phyloP scores from a whole-genome alignment of 2,329 filamentous ascomycete genomes.

The Ophiobolus disseminans region DNA sequence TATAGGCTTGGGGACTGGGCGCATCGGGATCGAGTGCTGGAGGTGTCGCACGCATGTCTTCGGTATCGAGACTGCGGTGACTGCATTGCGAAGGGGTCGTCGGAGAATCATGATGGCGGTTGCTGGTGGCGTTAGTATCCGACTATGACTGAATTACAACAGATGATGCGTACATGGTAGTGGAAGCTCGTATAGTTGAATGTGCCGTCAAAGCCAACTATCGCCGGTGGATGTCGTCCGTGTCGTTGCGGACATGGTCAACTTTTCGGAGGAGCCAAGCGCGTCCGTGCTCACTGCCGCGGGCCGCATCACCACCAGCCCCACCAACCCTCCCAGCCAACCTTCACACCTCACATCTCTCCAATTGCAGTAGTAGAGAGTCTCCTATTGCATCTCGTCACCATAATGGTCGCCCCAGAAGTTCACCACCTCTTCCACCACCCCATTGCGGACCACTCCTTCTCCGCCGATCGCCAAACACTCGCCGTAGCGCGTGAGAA shows the following conservation, averaged over 20 bases:
- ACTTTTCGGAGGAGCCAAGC: constrained; percentile 46
- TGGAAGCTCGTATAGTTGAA: neutral
- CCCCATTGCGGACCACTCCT: constrained; percentile 96
- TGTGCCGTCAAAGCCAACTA: neutral
- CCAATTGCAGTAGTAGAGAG: constrained; percentile 80
- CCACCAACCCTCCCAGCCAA: constrained; percentile 17
- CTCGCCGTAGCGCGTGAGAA: constrained; percentile 92
- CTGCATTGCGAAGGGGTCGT: constrained; percentile 40
- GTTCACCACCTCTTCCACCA: constrained; percentile 97
- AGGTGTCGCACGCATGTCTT: constrained; percentile 44
- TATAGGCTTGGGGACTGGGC: constrained; percentile 71
- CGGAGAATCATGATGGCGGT: constrained; percentile 45
- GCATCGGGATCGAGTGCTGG: constrained; percentile 50
- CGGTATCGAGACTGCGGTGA: constrained; percentile 32
- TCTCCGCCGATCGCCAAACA: constrained; percentile 87
- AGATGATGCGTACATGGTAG: neutral
- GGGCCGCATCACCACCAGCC: constrained; percentile 15
- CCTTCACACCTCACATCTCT: constrained; percentile 8
- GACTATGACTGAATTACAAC: no score
- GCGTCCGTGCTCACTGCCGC: constrained; percentile 21
- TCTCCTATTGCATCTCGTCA: constrained; percentile 75
- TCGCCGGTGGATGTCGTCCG: constrained; percentile 7
- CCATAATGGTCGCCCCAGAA: constrained; percentile 81
- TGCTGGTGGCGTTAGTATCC: neutral
- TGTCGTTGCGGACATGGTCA: constrained; percentile 20